Conservation (phyloP, 345 rosid genomes). For the Psidium friedrichsthalianum region DNA sequence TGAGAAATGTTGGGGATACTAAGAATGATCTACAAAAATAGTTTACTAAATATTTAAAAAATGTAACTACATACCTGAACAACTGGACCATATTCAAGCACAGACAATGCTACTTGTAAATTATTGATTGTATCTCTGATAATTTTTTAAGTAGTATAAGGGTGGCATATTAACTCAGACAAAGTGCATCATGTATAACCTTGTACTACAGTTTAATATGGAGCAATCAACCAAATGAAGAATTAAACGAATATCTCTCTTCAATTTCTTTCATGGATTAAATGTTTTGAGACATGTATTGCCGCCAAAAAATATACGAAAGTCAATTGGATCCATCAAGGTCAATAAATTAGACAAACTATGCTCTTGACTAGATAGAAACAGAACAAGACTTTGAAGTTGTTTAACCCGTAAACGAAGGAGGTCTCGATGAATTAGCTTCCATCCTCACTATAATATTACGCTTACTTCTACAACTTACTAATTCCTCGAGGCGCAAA, state of each 20-base stretch:
- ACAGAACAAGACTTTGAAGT: background rate
- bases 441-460: background rate
- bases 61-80: background rate
- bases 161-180: background rate
- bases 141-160: background rate
- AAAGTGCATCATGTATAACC: background rate
- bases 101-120: background rate
- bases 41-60: background rate
- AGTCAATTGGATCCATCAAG: background rate
- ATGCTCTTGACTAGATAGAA: background rate
- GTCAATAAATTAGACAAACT: background rate
- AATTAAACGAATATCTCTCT: background rate
- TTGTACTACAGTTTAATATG: background rate
- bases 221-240: background rate
- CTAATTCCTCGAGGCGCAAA: constrained; percentile 86
- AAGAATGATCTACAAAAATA: background rate
- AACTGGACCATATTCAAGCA: background rate
- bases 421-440: background rate
- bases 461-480: constrained; percentile 23
- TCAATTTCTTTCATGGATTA: too few species aligned
- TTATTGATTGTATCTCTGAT: background rate
- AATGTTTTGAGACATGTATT: background rate
- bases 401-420: background rate
- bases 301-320: background rate
- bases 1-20: background rate